Evolutionary conservation across 148 eudicot species (phyloP).

Genomic region (Rhododendron griersonianum): DNA sequence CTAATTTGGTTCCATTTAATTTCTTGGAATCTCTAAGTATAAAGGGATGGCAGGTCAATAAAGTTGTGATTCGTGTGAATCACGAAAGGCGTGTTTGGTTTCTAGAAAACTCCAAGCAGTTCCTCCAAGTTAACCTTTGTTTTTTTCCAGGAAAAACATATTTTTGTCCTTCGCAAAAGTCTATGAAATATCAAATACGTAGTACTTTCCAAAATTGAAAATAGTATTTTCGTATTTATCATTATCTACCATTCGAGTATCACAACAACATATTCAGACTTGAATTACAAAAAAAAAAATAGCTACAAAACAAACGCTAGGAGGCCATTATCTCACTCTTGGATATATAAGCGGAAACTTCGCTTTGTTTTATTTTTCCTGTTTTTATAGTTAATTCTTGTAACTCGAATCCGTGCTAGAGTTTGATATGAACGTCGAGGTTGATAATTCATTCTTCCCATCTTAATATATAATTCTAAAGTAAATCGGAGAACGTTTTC

Average conservation of each 20-base stretch:
- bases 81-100: neutral
- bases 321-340: no score
- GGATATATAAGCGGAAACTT: neutral
- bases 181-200: neutral
- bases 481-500: neutral
- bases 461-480: neutral
- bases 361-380: no score
- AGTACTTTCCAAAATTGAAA: neutral
- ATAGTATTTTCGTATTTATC: neutral
- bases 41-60: neutral
- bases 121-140: neutral
- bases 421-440: neutral
- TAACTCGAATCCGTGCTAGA: neutral
- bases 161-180: neutral
- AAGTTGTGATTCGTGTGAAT: neutral
- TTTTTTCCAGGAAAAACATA: neutral
- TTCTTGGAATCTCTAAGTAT: neutral
- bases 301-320: neutral
- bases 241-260: no score
- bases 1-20: neutral
- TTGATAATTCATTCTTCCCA: neutral
- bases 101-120: neutral
- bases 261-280: neutral
- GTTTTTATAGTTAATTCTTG: neutral
- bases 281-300: no score